These are phyloP conservation scores for Aureobasidium namibiae DNA, from an alignment of 2,329 filamentous ascomycete genomes.

Conservation along the genomic window DNA sequence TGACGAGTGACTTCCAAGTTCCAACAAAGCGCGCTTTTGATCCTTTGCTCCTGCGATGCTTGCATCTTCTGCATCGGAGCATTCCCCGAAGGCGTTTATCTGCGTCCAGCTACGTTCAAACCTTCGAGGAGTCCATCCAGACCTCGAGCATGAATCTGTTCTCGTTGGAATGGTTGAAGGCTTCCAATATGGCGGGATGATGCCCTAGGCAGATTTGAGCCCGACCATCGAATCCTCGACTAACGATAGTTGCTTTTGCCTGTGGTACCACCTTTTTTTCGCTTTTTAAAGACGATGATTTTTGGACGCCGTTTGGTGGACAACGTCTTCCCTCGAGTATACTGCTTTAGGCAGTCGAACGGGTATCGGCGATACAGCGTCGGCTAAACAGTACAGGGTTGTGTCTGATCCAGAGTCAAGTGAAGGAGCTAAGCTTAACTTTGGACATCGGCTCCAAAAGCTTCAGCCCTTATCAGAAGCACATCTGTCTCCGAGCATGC, in stretches of 20 bases:
- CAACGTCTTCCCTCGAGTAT: not conserved
- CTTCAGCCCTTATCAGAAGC: not conserved
- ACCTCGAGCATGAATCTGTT: not conserved
- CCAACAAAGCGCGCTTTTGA: not conserved
- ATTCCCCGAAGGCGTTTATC: not conserved
- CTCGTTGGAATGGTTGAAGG: no score
- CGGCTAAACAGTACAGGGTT: not conserved
- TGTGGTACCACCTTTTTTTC: not conserved
- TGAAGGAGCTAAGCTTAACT: not conserved
- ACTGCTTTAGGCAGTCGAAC: conserved; percentile 2
- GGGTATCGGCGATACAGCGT: not conserved
- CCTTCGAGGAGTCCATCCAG: not conserved
- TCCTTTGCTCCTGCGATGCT: not conserved
- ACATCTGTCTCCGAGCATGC: not conserved
- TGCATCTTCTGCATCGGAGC: not conserved
- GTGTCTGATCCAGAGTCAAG: not conserved
- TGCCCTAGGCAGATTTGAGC: not conserved
- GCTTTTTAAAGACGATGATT: not conserved
- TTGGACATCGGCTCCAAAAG: not conserved
- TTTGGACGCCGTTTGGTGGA: not conserved
- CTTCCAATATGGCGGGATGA: not conserved
- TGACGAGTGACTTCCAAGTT: not conserved
- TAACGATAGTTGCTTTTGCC: not conserved
- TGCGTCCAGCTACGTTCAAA: not conserved
- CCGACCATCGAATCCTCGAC: not conserved